Base-by-base conservation (phyloP, 2,329 filamentous ascomycete species). In the Penicillium sp. region DNA sequence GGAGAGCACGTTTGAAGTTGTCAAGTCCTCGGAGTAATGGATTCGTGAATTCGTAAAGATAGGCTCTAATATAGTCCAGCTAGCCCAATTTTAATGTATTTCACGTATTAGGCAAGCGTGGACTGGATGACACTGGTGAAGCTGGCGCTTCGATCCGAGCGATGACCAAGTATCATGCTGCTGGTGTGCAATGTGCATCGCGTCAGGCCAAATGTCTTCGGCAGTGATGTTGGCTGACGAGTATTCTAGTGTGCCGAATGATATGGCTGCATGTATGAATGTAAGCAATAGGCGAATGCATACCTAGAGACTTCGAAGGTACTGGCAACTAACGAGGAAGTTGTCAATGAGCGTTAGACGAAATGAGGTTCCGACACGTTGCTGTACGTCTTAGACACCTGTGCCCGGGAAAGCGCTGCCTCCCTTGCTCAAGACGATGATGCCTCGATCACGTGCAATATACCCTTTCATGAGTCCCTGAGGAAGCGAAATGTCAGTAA, bases 381-480 rank as follows among this genome's bases (percentile, higher is more conserved):
- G 24, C 11, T 31, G 22, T 38, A 32, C 24, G 16, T 20, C 8
- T n/a, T 71, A 87, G 22, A 86, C 78, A 32, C 90, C 89, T 24
- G 95, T 97, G 24, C 92, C 92, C 0, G 95, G 94, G 69, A 99
- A 99, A 2, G 94, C 93, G 39, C 71, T 68, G 45, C 90, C 91
- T 56, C 84, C 89, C 75, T 97, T 97, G 74, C 91, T 97, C 55
- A 99, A 78, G 20, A 99, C 94, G 29, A 99, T 89, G 64, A 92
- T 92, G 34, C 89, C 89, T 64, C 89, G 86, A 65, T 96, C 92
- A 53, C 93, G 88, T 32, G 93, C 88, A 64, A 99, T 99, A 75
- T 99, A 99, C 39, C 95, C 94, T 76, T 97, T 99, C 90, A 99
- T 96, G 24, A 94, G 81, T 57, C 89, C 89, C 91, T 96, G 64